phyloP scores from a whole-genome alignment of 306 rosid genomes.

The Castanea sativa region DNA sequence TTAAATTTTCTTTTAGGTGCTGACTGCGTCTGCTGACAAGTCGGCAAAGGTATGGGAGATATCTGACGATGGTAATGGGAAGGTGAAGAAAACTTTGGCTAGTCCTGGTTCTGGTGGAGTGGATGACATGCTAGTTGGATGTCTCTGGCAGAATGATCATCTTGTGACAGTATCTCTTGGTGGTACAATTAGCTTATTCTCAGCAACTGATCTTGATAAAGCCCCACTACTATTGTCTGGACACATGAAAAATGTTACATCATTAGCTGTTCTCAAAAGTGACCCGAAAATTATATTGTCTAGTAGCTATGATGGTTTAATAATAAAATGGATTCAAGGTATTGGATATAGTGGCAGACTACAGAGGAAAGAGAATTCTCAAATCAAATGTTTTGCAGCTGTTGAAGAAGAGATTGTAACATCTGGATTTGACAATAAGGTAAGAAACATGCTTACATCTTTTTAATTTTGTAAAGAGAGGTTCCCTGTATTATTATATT shows the following conservation, averaged over 20 bases:
- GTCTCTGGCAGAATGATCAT: constrained; percentile 82
- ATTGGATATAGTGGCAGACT: constrained; percentile 81
- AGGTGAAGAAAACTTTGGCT: constrained; percentile 67
- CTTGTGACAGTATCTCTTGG: constrained; percentile 90
- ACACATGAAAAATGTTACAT: constrained; percentile 87
- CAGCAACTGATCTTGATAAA: constrained; percentile 76
- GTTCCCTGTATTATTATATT: background rate
- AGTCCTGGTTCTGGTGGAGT: constrained; percentile 79
- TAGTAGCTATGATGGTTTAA: constrained; percentile 90
- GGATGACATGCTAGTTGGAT: constrained; percentile 94
- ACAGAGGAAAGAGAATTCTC: constrained; percentile 76
- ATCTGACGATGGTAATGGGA: constrained; percentile 73
- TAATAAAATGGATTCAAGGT: constrained; percentile 89
- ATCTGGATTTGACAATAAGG: constrained; percentile 89
- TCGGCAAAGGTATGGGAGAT: constrained; percentile 90
- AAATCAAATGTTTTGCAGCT: constrained; percentile 83
- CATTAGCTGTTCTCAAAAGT: constrained; percentile 67
- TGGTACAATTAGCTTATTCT: constrained; percentile 72
- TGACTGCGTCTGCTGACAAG: constrained; percentile 96
- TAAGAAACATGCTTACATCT: constrained; percentile 22
- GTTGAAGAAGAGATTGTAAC: constrained; percentile 74
- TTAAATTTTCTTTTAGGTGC: constrained; percentile 47
- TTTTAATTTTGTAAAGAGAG: constrained; percentile 2
- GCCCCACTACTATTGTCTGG: constrained; percentile 71
- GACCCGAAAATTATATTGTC: constrained; percentile 73